Evolutionary conservation across 2,329 filamentous ascomycete genomes (phyloP).

Genomic region (Aureobasidium sp.): DNA sequence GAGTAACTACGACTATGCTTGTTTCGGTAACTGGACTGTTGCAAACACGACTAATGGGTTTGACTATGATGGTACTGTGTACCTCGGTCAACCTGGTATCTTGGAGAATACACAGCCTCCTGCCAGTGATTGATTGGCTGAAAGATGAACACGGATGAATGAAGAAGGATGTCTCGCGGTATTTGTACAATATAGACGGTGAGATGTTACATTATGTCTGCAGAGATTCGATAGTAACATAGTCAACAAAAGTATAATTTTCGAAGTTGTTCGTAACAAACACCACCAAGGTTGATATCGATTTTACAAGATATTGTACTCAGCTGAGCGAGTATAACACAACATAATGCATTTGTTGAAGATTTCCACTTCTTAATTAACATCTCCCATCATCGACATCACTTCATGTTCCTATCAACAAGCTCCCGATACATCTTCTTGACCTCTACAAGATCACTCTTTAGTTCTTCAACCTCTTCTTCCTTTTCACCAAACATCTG

Average conservation of each 20-base stretch:
- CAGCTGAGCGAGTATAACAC: too few relatives aligned
- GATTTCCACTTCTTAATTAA: too few relatives aligned
- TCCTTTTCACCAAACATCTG: slow-evolving; percentile 98
- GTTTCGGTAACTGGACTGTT: slow-evolving; percentile 55
- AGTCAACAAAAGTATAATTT: too few relatives aligned
- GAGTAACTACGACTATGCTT: slow-evolving; percentile 54
- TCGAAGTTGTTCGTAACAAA: too few relatives aligned
- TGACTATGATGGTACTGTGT: slow-evolving; percentile 50
- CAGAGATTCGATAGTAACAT: too few relatives aligned
- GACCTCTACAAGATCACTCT: slow-evolving; percentile 88
- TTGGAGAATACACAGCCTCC: slow-evolving; percentile 1
- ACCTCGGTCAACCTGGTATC: slow-evolving; percentile 11
- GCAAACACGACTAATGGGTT: slow-evolving; percentile 39
- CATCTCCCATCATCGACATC: not conserved
- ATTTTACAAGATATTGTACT: too few relatives aligned
- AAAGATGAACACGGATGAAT: too few relatives aligned
- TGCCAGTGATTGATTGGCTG: not conserved
- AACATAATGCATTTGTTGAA: too few relatives aligned
- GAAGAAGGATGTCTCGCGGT: too few relatives aligned
- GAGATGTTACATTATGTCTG: too few relatives aligned
- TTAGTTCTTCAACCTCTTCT: slow-evolving; percentile 92
- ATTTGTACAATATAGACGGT: too few relatives aligned
- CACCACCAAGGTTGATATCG: too few relatives aligned
- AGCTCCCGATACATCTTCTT: slow-evolving; percentile 97
- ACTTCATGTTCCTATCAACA: slow-evolving; percentile 62